Evolutionary conservation across 73 alveolate species (phyloP), one percentile per base, ranked within the genome.

Genomic region (Strombidium stylifer): DNA sequence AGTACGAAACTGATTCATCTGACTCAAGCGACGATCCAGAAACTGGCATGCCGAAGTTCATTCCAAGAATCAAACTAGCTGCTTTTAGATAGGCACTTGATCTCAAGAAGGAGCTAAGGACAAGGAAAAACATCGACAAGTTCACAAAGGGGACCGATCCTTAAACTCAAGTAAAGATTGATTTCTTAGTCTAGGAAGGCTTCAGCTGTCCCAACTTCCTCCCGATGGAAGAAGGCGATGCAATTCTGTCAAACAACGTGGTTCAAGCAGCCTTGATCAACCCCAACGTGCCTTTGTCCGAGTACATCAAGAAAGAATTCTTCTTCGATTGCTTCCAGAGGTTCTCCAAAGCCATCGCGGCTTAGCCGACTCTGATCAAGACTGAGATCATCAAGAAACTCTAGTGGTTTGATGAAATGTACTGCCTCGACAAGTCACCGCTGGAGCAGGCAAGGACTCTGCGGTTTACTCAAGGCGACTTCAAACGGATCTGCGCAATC

Each of bases 131-230:
- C 19, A 59, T 60, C 12, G 3, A 18, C n/a, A 60, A 28, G 48
- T 60, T 60, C 30, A 60, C 75, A 19, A 60, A 60, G 49, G 75
- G 75, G 6, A 60, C 75, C 3, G 75, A 60, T 19, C 75, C 75
- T 23, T n/a, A 37, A 21, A 23, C 44, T 1, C 36, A 18, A 8
- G 48, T 27, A 2, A 1, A 11, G 25, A 4, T 60, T 15, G 10
- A 26, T 3, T 60, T 60, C 34, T 4, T 60, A 4, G 48, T 60
- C 3, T 59, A 60, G 18, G 75, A 60, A 5, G 3, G 47, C n/a
- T 3, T 60, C 23, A 60, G 59, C 7, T 60, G 75, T 23, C 75
- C 75, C 3, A 20, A 60, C 11, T 60, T 15, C 28, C 30, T 60
- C 6, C 75, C 75, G 4, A 24, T 60, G 11, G 49, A 60, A 19